A percentile compares a stretch with the other conserved stretches of the same genome.
These are phyloP conservation scores for Puccinia horiana DNA, from an alignment of 1,284 basidiomycete genomes.

Conservation along the genomic window DNA sequence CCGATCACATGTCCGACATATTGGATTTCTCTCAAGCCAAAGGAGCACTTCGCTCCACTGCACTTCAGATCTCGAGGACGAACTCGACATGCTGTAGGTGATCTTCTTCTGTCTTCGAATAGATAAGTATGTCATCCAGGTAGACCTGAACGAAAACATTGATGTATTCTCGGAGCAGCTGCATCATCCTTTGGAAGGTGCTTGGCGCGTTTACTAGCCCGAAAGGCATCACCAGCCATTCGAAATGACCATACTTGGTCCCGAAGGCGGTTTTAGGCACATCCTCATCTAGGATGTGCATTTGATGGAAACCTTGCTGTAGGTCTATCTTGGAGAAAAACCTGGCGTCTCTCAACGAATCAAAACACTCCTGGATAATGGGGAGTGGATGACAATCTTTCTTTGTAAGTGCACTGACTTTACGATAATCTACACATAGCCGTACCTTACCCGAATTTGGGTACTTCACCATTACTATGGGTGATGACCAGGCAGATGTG, in stretches of 20 bases:
- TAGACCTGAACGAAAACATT: not conserved
- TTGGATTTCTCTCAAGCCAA: not conserved
- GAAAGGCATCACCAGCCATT: too few relatives aligned
- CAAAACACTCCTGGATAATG: not conserved
- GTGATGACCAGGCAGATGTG: too few relatives aligned
- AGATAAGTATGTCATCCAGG: not conserved
- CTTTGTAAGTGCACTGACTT: not conserved
- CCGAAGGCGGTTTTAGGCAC: slow-evolving; percentile 18
- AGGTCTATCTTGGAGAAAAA: slow-evolving; percentile 4
- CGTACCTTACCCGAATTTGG: not conserved
- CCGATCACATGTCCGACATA: not conserved
- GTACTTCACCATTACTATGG: too few relatives aligned
- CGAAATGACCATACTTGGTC: not conserved
- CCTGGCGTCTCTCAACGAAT: not conserved
- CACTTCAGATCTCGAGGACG: not conserved
- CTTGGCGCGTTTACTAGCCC: too few relatives aligned
- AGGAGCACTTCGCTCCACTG: not conserved
- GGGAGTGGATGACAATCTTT: slow-evolving; percentile 8
- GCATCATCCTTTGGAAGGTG: too few relatives aligned
- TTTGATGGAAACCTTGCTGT: slow-evolving; percentile 7
- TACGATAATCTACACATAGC: too few relatives aligned
- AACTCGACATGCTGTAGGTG: slow-evolving; percentile 28
- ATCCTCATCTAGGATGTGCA: not conserved
- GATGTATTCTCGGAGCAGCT: not conserved
- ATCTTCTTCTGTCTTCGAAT: slow-evolving; percentile 12